Percentiles rank a stretch among this genome's conserved stretches.
These are phyloP conservation scores for Suillus lakei DNA, from an alignment of 768 basidiomycete genomes.

Conservation along the genomic window DNA sequence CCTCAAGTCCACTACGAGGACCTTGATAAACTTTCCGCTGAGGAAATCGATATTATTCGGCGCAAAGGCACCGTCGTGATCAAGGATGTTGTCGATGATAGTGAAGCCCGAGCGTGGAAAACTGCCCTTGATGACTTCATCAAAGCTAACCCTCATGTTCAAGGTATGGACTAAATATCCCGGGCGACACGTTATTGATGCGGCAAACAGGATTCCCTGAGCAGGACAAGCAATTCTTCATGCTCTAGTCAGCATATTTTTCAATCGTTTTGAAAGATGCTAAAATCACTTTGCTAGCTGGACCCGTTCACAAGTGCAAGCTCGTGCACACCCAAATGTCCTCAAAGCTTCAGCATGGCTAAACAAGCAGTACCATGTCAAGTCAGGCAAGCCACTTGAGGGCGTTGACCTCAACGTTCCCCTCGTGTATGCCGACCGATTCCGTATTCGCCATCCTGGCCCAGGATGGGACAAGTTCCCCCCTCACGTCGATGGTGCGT, in stretches of 20 bases:
- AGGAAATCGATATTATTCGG: conserved; percentile 54
- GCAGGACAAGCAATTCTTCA: conserved; percentile 71
- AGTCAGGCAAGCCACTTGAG: conserved; percentile 42
- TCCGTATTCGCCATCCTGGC: conserved; percentile 76
- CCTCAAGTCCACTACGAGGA: conserved; percentile 66
- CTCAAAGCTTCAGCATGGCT: conserved; percentile 62
- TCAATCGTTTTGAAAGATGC: not conserved
- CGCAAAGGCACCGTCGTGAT: conserved; percentile 67
- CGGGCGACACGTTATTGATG: conserved; percentile 1
- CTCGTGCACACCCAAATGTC: conserved; percentile 70
- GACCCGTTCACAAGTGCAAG: conserved; percentile 63
- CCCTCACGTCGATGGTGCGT: conserved; percentile 57
- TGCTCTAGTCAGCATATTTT: conserved; percentile 60
- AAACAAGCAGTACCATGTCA: conserved; percentile 62
- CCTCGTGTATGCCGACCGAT: conserved; percentile 74
- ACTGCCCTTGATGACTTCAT: conserved; percentile 58
- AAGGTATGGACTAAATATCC: conserved; percentile 43
- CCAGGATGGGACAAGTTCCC: conserved; percentile 57
- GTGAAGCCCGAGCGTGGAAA: conserved; percentile 64
- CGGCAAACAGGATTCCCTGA: conserved; percentile 50
- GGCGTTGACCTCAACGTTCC: conserved; percentile 67
- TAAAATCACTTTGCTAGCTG: conserved; percentile 36
- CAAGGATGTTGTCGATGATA: conserved; percentile 59
- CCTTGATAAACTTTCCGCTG: conserved; percentile 48
- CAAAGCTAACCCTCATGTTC: conserved; percentile 56